Conservation (phyloP, 495 filamentous ascomycete species). For the Aspergillus egyptiacus region DNA sequence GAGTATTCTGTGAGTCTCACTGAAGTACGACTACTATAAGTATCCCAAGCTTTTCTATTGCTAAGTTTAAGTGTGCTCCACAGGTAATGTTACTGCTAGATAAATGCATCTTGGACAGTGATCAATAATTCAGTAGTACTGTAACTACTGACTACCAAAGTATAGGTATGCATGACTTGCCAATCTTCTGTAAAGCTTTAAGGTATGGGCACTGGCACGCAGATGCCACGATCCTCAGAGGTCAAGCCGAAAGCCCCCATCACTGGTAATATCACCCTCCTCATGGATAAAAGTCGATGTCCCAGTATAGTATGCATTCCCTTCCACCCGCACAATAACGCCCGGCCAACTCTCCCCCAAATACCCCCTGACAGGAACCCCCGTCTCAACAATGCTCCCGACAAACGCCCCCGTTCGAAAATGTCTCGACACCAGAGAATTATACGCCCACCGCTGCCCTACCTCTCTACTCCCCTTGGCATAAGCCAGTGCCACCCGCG, state of each 20-base stretch:
- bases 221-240: too few relatives aligned
- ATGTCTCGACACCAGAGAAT: conserved; percentile 25
- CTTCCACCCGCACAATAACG: conserved; percentile 13
- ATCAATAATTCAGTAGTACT: too few relatives aligned
- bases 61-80: too few relatives aligned
- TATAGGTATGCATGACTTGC: too few relatives aligned
- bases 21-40: too few relatives aligned
- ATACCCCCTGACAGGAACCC: not conserved
- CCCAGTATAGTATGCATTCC: conserved; percentile 17
- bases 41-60: too few relatives aligned
- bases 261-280: conserved; percentile 9
- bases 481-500: conserved; percentile 1
- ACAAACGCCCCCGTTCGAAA: conserved; percentile 12
- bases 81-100: too few relatives aligned
- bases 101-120: too few relatives aligned
- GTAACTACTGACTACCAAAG: too few relatives aligned
- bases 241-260: conserved; percentile 17
- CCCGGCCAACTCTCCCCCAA: not conserved
- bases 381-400: conserved; percentile 9
- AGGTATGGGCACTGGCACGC: too few relatives aligned
- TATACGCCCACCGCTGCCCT: conserved; percentile 21
- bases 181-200: too few relatives aligned
- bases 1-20: too few relatives aligned
- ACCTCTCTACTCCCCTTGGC: not conserved
- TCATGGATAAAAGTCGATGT: conserved; percentile 13